Percentiles rank a stretch among this genome's conserved stretches.
Conservation (phyloP, 2,329 filamentous ascomycete genomes). For the Teratosphaeriaceae sp. region DNA sequence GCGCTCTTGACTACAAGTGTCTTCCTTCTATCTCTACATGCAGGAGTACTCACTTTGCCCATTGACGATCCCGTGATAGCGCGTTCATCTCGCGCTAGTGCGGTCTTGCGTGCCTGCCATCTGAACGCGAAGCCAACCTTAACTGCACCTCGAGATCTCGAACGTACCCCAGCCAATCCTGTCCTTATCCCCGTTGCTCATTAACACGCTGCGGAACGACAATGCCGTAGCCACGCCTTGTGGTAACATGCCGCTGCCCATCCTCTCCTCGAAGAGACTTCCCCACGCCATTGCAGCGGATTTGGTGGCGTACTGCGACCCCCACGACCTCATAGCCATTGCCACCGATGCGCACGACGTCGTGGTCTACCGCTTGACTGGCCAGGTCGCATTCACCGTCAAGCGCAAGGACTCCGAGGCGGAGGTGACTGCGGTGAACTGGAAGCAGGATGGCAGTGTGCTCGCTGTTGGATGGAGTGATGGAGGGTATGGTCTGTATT, state of each 20-base stretch:
- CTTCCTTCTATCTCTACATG: too few species aligned
- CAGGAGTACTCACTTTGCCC: too few species aligned
- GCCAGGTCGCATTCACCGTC: constrained; percentile 59
- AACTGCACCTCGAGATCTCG: not conserved
- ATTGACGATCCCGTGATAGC: too few species aligned
- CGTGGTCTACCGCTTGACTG: constrained; percentile 72
- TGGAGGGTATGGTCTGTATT: constrained; percentile 46
- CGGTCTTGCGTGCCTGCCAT: not conserved
- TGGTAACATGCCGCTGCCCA: not conserved
- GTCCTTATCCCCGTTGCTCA: too few species aligned
- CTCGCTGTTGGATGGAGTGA: constrained; percentile 81
- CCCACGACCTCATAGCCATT: constrained; percentile 74
- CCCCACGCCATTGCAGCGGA: constrained; percentile 48
- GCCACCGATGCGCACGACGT: constrained; percentile 55
- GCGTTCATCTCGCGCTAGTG: too few species aligned
- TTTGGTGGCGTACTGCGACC: constrained; percentile 70
- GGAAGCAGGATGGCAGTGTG: constrained; percentile 41
- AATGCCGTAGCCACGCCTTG: not conserved
- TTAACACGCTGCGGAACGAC: too few species aligned
- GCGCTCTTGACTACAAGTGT: too few species aligned
- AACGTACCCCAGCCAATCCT: not conserved
- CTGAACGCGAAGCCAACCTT: too few species aligned
- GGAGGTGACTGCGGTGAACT: constrained; percentile 34
- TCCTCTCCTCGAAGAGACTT: constrained; percentile 50
- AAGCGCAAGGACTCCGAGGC: constrained; percentile 31